Evolutionary conservation across 2,329 filamentous ascomycete genomes (phyloP), one percentile per base, ranked within the genome.

Genomic region (Apiospora sp.): DNA sequence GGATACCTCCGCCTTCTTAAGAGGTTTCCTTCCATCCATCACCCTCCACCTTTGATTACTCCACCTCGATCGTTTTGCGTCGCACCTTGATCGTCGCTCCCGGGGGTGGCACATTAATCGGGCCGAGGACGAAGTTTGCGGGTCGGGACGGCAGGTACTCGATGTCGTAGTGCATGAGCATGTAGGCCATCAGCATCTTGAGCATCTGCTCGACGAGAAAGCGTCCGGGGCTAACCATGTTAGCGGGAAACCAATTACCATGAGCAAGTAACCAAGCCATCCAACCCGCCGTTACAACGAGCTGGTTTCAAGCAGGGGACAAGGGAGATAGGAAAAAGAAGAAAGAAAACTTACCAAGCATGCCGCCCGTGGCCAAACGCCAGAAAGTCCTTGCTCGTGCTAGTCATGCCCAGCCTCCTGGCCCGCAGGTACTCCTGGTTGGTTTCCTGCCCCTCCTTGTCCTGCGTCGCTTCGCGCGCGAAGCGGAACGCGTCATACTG

Each of bases 201-300:
- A 68, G 64, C 64, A 68, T 68, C 41, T 68, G 64, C 64, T 68
- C 64, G 6, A 68, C 64, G 41, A 68, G 64, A 12, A 68, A 68
- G 37, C 64, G 64, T 1, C 64, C 64, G 41, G 64, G 64, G 19
- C 64, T 68, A 16, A n/a, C n/a, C n/a, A 16, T 46, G 3, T 16
- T 16, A 22, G 16, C 1, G 16, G 6, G 16, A 22, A 22, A 22
- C 44, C 14, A 22, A 22, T 48, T 16, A 48, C 16, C 16, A 22
- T 48, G 16, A 22, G 44, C 19, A 22, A 48, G 44, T 48, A 22
- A 48, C 16, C 44, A 48, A 48, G 16, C 44, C 44, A 48, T 5
- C 44, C 19, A 48, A 5, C 44, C 16, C 44, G 19, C 44, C 44
- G 44, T 48, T 22, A 22, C 44, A 48, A 4, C 44, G 16, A 16